A percentile compares a stretch with the other conserved stretches of the same genome.
Conservation (phyloP, 148 eudicot genomes). For the Rhododendron griersonianum region DNA sequence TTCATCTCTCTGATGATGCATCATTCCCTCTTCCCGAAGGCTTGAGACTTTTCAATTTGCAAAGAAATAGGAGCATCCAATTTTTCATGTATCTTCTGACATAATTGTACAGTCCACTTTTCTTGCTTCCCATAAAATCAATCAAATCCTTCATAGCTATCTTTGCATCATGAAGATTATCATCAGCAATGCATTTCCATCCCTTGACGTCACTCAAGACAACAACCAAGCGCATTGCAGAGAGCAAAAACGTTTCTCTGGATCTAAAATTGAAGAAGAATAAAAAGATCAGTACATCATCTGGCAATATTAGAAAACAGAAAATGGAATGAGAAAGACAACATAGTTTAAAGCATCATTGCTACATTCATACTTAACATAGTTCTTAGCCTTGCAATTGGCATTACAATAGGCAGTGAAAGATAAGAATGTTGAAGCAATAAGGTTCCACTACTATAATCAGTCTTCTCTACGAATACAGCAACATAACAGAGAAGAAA, state of each 20-base stretch:
- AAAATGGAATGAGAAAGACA: not conserved
- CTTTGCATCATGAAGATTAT: constrained; percentile 32
- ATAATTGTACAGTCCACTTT: too few relatives aligned
- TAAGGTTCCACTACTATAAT: not conserved
- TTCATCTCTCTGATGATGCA: too few relatives aligned
- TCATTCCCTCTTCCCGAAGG: too few relatives aligned
- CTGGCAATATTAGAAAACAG: not conserved
- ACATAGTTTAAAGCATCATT: not conserved
- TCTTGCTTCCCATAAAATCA: too few relatives aligned
- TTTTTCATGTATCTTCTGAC: too few relatives aligned
- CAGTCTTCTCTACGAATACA: not conserved
- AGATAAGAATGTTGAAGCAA: not conserved
- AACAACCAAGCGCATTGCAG: constrained; percentile 69
- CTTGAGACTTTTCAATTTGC: too few relatives aligned
- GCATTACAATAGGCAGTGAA: too few relatives aligned
- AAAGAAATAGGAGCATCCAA: too few relatives aligned
- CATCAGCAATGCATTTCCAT: constrained; percentile 65
- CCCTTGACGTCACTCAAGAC: constrained; percentile 65
- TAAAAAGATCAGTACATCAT: constrained; percentile 7
- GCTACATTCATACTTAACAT: not conserved
- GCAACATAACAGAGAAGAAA: not conserved
- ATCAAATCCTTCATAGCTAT: too few relatives aligned
- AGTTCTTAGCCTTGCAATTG: too few relatives aligned
- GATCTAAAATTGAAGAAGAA: constrained; percentile 46
- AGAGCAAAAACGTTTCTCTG: constrained; percentile 51